Evolutionary conservation across 2,329 filamentous ascomycete genomes (phyloP).

Genomic region (Aulographum hederae): DNA sequence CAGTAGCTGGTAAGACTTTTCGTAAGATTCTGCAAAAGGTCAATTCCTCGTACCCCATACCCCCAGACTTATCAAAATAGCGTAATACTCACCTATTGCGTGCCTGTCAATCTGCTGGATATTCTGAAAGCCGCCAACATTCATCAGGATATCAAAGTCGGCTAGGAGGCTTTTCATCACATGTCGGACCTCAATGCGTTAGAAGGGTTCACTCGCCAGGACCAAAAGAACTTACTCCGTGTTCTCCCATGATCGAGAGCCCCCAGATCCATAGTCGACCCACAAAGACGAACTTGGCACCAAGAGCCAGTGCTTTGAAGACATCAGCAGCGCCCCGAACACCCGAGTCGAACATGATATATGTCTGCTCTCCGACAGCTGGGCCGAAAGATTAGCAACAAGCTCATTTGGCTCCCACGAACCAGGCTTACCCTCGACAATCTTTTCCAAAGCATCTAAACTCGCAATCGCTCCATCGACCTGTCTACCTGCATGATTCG

Average conservation of each 20-base stretch:
- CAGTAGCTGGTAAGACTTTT: constrained; percentile 11
- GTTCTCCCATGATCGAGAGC: constrained; percentile 19
- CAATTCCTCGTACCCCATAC: no score
- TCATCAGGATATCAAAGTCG: constrained; percentile 7
- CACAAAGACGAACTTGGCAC: constrained; percentile 17
- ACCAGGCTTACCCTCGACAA: constrained; percentile 10
- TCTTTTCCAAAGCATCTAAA: constrained; percentile 17
- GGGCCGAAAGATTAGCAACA: constrained; percentile 2
- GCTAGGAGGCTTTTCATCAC: constrained; percentile 17
- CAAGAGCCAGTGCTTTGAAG: constrained; percentile 18
- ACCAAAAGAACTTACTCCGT: constrained; percentile 21
- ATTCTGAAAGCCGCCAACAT: constrained; percentile 21
- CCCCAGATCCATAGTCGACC: constrained; percentile 19
- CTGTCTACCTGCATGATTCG: constrained; percentile 30
- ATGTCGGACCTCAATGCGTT: constrained; percentile 24
- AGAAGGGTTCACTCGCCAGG: constrained; percentile 26
- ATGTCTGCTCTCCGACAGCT: constrained; percentile 30
- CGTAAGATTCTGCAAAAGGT: constrained; percentile 8
- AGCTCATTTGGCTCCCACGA: not conserved
- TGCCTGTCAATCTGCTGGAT: constrained; percentile 31
- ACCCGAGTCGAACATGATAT: constrained; percentile 43
- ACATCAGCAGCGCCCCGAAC: constrained; percentile 38
- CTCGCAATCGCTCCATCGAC: constrained; percentile 16
- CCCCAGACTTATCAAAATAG: not conserved
- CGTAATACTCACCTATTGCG: constrained; percentile 9